Base-by-base conservation (phyloP, 148 eudicot genomes). In the Fagopyrum esculentum region DNA sequence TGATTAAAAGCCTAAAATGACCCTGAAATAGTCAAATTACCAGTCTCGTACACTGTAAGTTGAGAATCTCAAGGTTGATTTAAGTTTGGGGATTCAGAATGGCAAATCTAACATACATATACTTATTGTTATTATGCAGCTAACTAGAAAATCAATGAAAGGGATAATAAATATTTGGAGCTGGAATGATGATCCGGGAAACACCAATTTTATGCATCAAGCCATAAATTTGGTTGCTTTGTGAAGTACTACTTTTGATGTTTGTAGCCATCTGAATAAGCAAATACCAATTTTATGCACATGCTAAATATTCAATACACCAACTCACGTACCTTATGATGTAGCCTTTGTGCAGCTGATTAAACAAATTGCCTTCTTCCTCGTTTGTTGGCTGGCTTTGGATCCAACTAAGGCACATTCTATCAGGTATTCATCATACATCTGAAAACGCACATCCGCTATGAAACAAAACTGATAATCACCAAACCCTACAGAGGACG, bases 401-500 rank as follows among this genome's bases (percentile, higher is more conserved):
- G 30, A 57, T 19, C 30, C 63, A 19, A 57, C 22, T 22, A 6
- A 57, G 8, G 30, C 29, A 17, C 35, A 17, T 8, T 17, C 63
- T 19, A 57, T 57, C 30, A 57, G n/a, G 8, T 57, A 5, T 57
- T 57, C 71, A 66, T 66, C 16, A 66, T 40, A 66, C 71, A 66
- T 5, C 46, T 13, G n/a, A 40, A 66, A 40, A 17, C 56, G 30
- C 35, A 74, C 35, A 54, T 40, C 46, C 15, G 9, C 71, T 13
- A 43, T 43, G 2, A 40, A 56, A 54, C 16, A 73, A 54, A 40
- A 35, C 40, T 64, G 70, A 4, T 16, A 30, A 55, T 47, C 74
- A 72, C n/a, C 29, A 72, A 72, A 48, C 11, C 59, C 30, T 43
- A 66, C n/a, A 89, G 77, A 40, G 95, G 95, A 7, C 93, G 97